Base-by-base conservation (phyloP, 2,329 filamentous ascomycete species). In the Microcyclosporella mali region DNA sequence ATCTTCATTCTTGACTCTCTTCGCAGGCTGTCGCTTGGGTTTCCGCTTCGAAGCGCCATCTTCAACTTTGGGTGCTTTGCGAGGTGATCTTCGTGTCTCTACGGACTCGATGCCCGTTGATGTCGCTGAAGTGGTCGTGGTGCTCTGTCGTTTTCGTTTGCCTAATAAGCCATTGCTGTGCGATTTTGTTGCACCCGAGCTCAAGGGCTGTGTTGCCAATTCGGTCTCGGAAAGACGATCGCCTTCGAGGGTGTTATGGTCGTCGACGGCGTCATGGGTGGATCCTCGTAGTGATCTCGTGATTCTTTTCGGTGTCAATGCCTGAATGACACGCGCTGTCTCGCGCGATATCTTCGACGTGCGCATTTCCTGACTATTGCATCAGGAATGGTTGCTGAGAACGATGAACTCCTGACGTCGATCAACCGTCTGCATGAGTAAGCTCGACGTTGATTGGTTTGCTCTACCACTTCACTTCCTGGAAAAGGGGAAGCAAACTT, bases 1-100 rank as follows among this genome's bases (percentile, higher is more conserved):
- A 53, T 59, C 46, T 33, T 56, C 53, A 11, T 55, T 58, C 42
- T 58, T 59, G 46, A 64, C 58, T 31, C 50, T 57, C 41, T 65
- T 65, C 2, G 61, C 57, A 3, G 63, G 63, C 45, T 59, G 49
- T 33, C 56, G 45, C 41, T 36, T 45, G 12, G 53, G 42, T 33
- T 56, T 59, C 32, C 34, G 46, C 19, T 30, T 43, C 25, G 43
- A 31, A 11, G 30, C 37, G 32, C 11, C 36, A 15, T 50, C 41
- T 14, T 47, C 55, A 17, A 50, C 39, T 15, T 58, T 56, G 19
- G 50, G 43, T 11, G 50, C 53, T 43, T 59, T 60, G 28, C 59
- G 57, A 37, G 59, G 47, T 10, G 60, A 60, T 30, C 51, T 49
- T 31, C 59, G 49, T 36, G 46, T 44, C 35, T 45, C 40, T 33